Evolutionary conservation across 805 yeast genomes (phyloP), one percentile per base, ranked within the genome.

Genomic region (Yarrowia bubula): DNA sequence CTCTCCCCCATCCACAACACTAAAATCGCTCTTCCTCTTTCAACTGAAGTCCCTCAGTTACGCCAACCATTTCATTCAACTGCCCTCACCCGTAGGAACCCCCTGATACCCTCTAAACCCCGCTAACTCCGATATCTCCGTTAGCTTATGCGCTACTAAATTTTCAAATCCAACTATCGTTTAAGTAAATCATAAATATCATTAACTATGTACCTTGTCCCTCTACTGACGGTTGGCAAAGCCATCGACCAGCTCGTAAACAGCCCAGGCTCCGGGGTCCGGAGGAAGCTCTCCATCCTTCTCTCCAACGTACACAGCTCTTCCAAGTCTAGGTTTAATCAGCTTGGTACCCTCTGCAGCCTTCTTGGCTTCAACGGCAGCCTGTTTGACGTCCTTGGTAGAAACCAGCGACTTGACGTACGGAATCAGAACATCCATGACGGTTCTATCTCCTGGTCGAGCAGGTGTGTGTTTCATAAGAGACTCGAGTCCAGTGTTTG

Each of bases 401-500:
- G 78, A 69, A 3, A 76, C 70, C 38, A 90, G 83, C 8, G 83
- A 81, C 67, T 85, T 85, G 32, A 90, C 87, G 75, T 92, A 92
- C 58, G 98, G 98, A 67, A 86, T 91, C 51, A 92, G 79, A 0
- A 97, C 90, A 73, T 92, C 98, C 65, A 93, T 84, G 73, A 92
- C 80, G 0, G 98, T 92, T 61, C 97, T 83, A 67, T 92, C 96
- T 8, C 98, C 98, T 32, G 81, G 79, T 67, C 97, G 81, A 1
- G 98, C 98, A 70, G 86, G 84, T 1, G 98, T 92, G 75, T 92
- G 93, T 70, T 86, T 86, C 82, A 84, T 90, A 60, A 92, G 78
- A 0, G 95, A 86, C 10, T 84, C 84, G 50, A 90, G 76, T 0
- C 97, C 97, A 72, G 74, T 67, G 75, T 74, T 65, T 17, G 74